Conservation (phyloP, 257 asterid species). For the Apocynum venetum region DNA sequence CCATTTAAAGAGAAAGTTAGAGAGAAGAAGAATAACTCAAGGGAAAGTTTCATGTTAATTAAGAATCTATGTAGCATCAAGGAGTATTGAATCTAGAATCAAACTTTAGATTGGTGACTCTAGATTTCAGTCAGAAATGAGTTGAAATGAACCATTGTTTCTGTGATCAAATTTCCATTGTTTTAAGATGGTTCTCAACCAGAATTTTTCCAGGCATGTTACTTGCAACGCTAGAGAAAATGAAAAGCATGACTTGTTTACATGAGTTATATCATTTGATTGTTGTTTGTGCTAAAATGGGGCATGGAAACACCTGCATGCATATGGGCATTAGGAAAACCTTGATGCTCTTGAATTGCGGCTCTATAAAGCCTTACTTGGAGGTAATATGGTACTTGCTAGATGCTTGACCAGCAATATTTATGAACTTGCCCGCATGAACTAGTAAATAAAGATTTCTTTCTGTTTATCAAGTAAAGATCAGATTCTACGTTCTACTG, state of each 20-base stretch:
- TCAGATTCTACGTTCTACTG: background rate
- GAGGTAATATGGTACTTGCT: background rate
- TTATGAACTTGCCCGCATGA: background rate
- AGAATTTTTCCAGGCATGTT: background rate
- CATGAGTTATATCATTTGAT: background rate
- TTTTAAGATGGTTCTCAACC: background rate
- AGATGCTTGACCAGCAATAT: background rate
- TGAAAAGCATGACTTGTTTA: background rate
- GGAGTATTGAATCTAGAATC: background rate
- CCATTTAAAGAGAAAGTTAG: background rate
- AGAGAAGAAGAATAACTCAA: background rate
- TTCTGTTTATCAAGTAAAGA: background rate
- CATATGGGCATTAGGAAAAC: background rate
- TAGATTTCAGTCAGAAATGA: too few species aligned
- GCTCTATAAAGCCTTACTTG: background rate
- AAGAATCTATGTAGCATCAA: background rate
- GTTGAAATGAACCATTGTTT: too few species aligned
- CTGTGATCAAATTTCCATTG: too few species aligned
- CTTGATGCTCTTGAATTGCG: background rate
- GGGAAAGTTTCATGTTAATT: background rate
- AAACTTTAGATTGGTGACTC: too few species aligned
- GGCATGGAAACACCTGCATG: background rate
- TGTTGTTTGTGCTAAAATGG: background rate
- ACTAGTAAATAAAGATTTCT: background rate
- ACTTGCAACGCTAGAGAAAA: too few species aligned